These are phyloP conservation scores for Volvox africanus DNA, from an alignment of 139 green algal genomes.

Conservation along the genomic window DNA sequence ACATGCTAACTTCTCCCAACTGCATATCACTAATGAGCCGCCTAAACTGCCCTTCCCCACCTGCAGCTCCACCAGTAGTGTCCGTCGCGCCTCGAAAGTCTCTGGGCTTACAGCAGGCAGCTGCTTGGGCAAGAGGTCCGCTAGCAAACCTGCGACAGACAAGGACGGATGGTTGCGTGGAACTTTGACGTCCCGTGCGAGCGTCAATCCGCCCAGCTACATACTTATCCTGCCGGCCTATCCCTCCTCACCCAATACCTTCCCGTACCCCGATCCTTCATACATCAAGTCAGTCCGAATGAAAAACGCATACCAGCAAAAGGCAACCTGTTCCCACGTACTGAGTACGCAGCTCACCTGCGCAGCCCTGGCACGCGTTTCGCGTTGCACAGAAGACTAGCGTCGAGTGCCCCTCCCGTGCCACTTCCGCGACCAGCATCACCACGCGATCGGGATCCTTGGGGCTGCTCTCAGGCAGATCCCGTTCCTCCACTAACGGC, in stretches of 20 bases:
- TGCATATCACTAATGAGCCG: too few species aligned
- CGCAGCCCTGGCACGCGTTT: conserved; percentile 35
- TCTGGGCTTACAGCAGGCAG: not conserved
- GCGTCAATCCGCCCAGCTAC: too few species aligned
- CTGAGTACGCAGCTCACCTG: not conserved
- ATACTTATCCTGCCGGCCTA: too few species aligned
- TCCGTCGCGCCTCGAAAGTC: not conserved
- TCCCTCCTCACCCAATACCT: too few species aligned
- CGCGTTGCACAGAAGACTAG: conserved; percentile 84
- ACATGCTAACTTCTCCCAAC: not conserved
- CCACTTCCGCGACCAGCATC: conserved; percentile 62
- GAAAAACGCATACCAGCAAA: not conserved
- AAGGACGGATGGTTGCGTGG: too few species aligned
- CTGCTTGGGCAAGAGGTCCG: conserved; percentile 11
- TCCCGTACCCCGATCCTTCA: too few species aligned
- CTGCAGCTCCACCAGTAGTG: conserved; percentile 21
- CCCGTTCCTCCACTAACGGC: conserved; percentile 47
- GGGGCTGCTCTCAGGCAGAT: conserved; percentile 44
- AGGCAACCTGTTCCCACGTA: not conserved
- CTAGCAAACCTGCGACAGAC: not conserved
- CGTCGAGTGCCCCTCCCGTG: conserved; percentile 69
- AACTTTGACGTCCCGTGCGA: too few species aligned
- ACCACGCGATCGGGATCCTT: conserved; percentile 71
- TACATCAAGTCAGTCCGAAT: not conserved
- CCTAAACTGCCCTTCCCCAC: too few species aligned